Evolutionary conservation across 768 basidiomycete genomes (phyloP).

Genomic region (Rhizopogon vesiculosus): DNA sequence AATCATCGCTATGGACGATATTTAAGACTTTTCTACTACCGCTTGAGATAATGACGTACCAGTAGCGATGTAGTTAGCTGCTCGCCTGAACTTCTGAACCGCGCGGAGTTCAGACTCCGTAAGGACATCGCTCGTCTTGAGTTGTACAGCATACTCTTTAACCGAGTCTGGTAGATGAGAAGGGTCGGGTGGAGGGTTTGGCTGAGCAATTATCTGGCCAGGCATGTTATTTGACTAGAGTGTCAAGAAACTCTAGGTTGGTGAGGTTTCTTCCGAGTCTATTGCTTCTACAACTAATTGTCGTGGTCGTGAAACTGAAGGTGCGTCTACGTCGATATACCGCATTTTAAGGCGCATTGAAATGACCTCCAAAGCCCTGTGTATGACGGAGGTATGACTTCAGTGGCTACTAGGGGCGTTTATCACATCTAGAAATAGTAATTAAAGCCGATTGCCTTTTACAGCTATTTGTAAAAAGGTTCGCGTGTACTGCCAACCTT

Average conservation of each 20-base stretch:
- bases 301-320: neutral
- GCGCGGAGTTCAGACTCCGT: slow-evolving; percentile 45
- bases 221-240: slow-evolving; percentile 38
- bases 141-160: slow-evolving; percentile 42
- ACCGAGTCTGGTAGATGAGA: slow-evolving; percentile 61
- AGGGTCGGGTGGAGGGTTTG: slow-evolving; percentile 67
- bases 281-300: neutral
- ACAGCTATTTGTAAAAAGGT: no score
- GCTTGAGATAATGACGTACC: slow-evolving; percentile 34
- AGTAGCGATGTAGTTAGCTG: slow-evolving; percentile 68
- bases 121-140: slow-evolving; percentile 44
- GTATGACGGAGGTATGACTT: no score
- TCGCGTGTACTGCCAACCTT: no score
- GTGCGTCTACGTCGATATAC: neutral
- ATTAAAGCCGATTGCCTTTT: no score
- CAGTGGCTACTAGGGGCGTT: no score
- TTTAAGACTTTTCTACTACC: slow-evolving; percentile 1
- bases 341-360: neutral
- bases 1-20: slow-evolving; percentile 60
- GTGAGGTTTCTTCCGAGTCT: neutral
- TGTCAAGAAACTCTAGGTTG: neutral
- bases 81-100: slow-evolving; percentile 50
- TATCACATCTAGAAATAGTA: no score
- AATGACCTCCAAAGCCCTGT: no score
- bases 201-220: slow-evolving; percentile 48